Evolutionary conservation across 768 basidiomycete genomes (phyloP), one percentile per base, ranked within the genome.

Genomic region (Tylopilus felleus): DNA sequence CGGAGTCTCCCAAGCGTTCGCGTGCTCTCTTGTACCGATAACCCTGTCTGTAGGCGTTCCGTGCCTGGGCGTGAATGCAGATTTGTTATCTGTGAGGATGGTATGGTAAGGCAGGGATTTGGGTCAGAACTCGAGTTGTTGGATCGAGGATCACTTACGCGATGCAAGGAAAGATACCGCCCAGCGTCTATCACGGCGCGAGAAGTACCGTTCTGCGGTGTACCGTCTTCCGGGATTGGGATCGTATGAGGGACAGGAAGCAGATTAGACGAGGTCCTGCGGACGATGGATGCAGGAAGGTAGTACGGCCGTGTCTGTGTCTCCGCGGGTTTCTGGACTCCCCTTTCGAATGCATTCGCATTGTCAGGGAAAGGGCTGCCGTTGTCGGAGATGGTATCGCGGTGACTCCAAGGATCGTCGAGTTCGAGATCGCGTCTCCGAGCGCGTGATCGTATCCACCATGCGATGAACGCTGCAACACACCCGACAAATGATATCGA

Each of bases 391-490:
- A 45, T 23, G n/a, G 51, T 42, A n/a, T 57, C 52, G 43, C 58
- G 60, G 65, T 72, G 77, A 73, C 75, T 6, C 52, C 67, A 64
- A 10, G 70, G 65, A 21, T 72, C 66, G 9, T 64, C 59, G 5
- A 55, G 56, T 28, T 70, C 68, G n/a, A 73, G 63, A 38, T 71
- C 69, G 13, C 70, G 71, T 48, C 67, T 70, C 46, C 71, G 72
- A 46, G 68, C 52, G 48, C 75, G 72, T 8, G 75, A 60, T 35
- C 81, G 75, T 52, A 83, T 63, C 55, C 71, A 73, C 76, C 77
- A 81, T 1, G 79, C 76, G 29, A 80, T 61, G n/a, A 82, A 58
- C 36, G 79, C 75, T 16, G 76, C 64, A 31, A 82, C 40, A 48
- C 74, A 72, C 7, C 78, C 77, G 46, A 81, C 56, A 31, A 75